Conservation (phyloP, 345 rosid species). For the Salix koriyanagi region DNA sequence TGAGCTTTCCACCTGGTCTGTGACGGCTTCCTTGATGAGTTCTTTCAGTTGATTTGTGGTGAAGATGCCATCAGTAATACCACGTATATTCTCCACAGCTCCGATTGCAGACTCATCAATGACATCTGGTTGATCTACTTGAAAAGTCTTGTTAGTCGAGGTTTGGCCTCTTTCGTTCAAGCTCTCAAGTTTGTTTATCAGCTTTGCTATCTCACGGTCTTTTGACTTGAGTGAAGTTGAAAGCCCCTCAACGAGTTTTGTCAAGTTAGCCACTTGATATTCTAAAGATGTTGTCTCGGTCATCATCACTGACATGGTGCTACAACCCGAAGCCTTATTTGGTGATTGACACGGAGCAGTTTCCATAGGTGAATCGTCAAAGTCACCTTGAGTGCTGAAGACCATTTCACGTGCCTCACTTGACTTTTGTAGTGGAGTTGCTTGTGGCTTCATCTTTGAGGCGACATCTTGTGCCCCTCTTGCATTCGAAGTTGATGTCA, state of each 20-base stretch:
- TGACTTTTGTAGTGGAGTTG: neutral
- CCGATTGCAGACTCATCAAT: no score
- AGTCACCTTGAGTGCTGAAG: neutral
- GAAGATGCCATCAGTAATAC: neutral
- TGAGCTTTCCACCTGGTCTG: neutral
- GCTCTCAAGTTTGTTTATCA: neutral
- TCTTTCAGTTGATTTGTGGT: neutral
- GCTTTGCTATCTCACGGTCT: neutral
- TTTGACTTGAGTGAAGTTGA: neutral
- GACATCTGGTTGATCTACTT: no score
- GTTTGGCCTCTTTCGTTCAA: neutral
- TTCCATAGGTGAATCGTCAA: neutral
- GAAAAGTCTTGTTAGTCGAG: neutral
- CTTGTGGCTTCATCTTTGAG: neutral
- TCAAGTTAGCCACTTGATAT: neutral
- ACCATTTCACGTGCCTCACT: neutral
- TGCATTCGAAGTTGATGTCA: no score
- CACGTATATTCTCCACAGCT: neutral
- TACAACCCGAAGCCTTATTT: neutral
- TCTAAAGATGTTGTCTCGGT: neutral
- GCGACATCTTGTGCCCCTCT: no score
- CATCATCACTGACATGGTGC: neutral
- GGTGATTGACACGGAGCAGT: neutral
- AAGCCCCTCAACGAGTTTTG: neutral
- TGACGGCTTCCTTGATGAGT: neutral